Conservation (phyloP, 108 stramenopile genomes). For the Pseudonitzschia pungens region DNA sequence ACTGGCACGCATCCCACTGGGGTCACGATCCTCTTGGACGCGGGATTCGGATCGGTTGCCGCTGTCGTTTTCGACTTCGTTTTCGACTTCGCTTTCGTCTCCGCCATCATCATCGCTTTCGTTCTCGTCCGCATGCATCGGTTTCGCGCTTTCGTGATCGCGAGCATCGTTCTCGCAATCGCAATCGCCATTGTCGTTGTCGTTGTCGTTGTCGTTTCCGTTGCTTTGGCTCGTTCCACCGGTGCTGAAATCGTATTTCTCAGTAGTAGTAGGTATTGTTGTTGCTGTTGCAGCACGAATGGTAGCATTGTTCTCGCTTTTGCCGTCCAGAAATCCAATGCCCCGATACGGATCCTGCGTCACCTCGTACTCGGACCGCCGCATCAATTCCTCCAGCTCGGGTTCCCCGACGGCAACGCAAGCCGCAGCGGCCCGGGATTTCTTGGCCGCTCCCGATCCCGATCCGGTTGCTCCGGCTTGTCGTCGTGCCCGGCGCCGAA, state of each 20-base stretch:
- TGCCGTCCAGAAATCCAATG: conserved; percentile 8
- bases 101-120: conserved; percentile 15
- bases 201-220: not conserved
- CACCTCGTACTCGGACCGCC: conserved; percentile 58
- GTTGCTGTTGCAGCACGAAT: too few species aligned
- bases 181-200: not conserved
- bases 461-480: not conserved
- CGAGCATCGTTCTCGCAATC: not conserved
- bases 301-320: too few species aligned
- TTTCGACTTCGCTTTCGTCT: not conserved
- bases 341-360: conserved; percentile 71
- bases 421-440: not conserved
- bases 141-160: too few species aligned
- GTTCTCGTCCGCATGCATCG: too few species aligned
- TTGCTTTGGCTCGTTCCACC: too few species aligned
- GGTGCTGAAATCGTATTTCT: too few species aligned
- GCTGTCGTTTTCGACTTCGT: not conserved
- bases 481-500: too few species aligned
- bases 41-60: not conserved
- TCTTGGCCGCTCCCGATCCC: not conserved
- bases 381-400: conserved; percentile 33
- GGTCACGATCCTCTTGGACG: conserved; percentile 6
- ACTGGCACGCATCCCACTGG: conserved; percentile 58
- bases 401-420: conserved; percentile 11
- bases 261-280: too few species aligned